phyloP scores from a whole-genome alignment of 495 filamentous ascomycete species.

The Tuber microsphaerosporum region DNA sequence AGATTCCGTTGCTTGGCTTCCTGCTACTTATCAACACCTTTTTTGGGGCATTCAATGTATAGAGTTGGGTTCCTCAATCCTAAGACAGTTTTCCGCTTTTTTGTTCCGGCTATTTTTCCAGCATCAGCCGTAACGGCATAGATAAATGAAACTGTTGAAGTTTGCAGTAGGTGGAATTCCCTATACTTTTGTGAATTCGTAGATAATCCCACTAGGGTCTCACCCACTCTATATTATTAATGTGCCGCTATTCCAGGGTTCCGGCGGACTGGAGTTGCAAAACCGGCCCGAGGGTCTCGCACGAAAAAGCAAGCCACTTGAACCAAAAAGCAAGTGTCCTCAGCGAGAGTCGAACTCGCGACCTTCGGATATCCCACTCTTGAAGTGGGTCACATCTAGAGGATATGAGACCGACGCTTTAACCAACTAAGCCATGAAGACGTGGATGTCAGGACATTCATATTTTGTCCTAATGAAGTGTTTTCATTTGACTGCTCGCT shows the following conservation, averaged over 20 bases:
- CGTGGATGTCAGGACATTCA: neutral
- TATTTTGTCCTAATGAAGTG: neutral
- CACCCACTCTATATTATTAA: neutral
- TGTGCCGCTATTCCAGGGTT: neutral
- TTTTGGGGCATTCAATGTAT: no score
- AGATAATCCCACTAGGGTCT: neutral
- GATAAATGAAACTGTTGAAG: neutral
- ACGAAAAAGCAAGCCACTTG: neutral
- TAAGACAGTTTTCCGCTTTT: no score
- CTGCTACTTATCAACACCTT: no score
- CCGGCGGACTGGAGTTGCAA: neutral
- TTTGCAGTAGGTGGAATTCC: neutral
- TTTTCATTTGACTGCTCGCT: neutral
- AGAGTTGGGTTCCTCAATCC: no score
- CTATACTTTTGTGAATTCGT: neutral
- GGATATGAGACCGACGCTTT: conserved; percentile 39
- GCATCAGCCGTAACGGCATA: no score
- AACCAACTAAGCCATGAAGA: conserved; percentile 39
- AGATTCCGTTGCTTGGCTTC: no score
- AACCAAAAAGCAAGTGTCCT: conserved; percentile 16
- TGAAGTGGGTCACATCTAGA: conserved; percentile 26
- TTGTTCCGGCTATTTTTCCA: no score
- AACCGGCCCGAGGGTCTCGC: neutral
- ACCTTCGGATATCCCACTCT: conserved; percentile 38
- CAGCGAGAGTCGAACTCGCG: conserved; percentile 38